These are phyloP conservation scores for Withania somnifera DNA, from an alignment of 305 asterid species.

Conservation along the genomic window DNA sequence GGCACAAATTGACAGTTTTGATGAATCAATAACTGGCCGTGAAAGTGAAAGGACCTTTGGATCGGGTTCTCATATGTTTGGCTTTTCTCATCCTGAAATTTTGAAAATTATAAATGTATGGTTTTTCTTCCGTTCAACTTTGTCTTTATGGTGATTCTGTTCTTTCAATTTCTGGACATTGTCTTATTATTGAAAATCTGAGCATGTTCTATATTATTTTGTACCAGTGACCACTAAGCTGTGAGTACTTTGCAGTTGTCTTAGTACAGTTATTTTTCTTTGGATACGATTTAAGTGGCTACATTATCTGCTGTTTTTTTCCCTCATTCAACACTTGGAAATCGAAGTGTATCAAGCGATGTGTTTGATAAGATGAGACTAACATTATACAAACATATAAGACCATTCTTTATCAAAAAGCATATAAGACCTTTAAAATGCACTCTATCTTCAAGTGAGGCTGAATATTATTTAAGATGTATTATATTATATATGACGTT, in stretches of 20 bases:
- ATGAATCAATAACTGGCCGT: slow-evolving; percentile 24
- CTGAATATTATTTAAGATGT: not conserved
- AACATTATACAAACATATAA: not conserved
- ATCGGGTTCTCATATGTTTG: slow-evolving; percentile 80
- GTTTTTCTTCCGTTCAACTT: slow-evolving; percentile 5
- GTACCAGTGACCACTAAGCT: not conserved
- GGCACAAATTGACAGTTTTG: slow-evolving; percentile 37
- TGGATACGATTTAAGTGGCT: not conserved
- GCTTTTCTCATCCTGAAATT: slow-evolving; percentile 71
- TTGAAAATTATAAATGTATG: slow-evolving; percentile 67
- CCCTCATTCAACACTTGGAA: not conserved
- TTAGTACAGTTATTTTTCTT: not conserved
- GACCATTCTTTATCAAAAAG: too few species aligned
- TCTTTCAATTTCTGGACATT: not conserved
- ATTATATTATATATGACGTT: not conserved
- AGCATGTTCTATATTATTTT: not conserved
- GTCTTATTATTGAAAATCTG: not conserved
- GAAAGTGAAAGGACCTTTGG: slow-evolving; percentile 37
- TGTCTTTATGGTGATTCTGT: not conserved
- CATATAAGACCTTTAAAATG: not conserved
- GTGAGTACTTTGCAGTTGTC: not conserved
- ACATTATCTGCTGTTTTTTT: not conserved
- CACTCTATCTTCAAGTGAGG: not conserved
- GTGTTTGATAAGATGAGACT: not conserved
- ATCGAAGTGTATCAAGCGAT: not conserved